Base-by-base conservation (phyloP, 441 rosid genomes). In the Arabidopsis lyrata region DNA sequence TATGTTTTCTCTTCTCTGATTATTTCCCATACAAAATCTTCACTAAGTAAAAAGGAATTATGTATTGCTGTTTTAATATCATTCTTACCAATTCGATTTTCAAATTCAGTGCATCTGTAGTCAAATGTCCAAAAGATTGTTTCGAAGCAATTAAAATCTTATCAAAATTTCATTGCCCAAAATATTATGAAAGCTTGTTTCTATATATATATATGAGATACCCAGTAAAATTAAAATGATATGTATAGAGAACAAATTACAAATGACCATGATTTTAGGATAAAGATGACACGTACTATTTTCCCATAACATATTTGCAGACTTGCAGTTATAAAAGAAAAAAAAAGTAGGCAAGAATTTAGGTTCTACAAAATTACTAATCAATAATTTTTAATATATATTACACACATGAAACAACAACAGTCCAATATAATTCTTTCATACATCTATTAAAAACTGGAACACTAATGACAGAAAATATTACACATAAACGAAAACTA, bases 241-340 rank as follows among this genome's bases (percentile, higher is more conserved):
- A 52, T 22, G 20, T 27, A 29, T 29, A 29, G 5, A 52, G 12
- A 54, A 36, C 31, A 29, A 29, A 29, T 29, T 4, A 24, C 4
- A 24, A 14, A n/a, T 6, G 6, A 41, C 22, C 41, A 67, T 20
- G 57, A 14, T 9, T 15, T 65, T 75, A 13, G 55, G 55, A 65
- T 56, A 56, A 56, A 36, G 58, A 47, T 47, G 52, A 47, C 66
- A 65, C 59, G 12, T 73, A 35, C 56, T 44, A 3, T 57, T 48
- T 49, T 31, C 36, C 35, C 16, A 36, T 0, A 0, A 27, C 29
- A 24, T 49, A 35, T 57, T 6, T 55, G 4, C 27, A 65, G 16
- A 35, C 47, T 6, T 55, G 4, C 27, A 65, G 16, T 8, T 45
- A 64, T 24, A 24, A 24, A 24, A 24, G 27, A 24, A 24, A 24